Base-by-base conservation (phyloP, 805 yeast species). In the Komagataella kurtzmanii region DNA sequence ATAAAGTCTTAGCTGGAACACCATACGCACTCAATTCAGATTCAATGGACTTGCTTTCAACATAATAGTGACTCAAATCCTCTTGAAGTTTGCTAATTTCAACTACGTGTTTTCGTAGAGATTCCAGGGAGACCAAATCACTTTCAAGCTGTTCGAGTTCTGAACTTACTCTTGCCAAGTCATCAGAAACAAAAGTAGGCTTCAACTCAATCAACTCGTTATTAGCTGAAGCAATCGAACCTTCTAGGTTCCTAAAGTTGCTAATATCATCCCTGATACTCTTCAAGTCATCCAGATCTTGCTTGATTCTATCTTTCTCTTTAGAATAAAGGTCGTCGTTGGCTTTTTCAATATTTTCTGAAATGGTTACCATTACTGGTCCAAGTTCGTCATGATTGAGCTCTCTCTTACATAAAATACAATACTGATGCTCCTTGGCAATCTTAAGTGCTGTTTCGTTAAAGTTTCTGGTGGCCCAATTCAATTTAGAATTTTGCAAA, bases 381-480 rank as follows among this genome's bases (percentile, higher is more conserved):
- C 49, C 19, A 6, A 53, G 40, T 17, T 60, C 64, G 1, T 60
- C 59, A 7, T 68, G 69, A 14, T 75, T 76, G 65, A 89, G 85
- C 10, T 74, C 70, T 50, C 95, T 72, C 17, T 77, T 76, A 64
- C 98, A 91, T 47, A 90, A 67, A 46, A 82, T 67, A 64, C 97
- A 91, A 49, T 77, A 71, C 8, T 80, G 73, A 7, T 75, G 72
- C 3, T 62, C 59, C 24, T 77, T 66, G 0, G 95, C 93, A 45
- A 76, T 64, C 30, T 78, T 75, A 8, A 85, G 65, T 0, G 97
- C 97, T 47, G 77, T 78, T 19, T 72, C 65, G 59, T 86, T 88
- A 65, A 83, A 89, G 46, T 78, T 78, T 23, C 79, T 69, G 0
- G 90, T 82, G 2, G 88, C 85, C 47, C 79, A 80, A 30, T 76